Evolutionary conservation across 2,329 filamentous ascomycete genomes (phyloP).

Genomic region (Aspergillus brunneoviolaceus): DNA sequence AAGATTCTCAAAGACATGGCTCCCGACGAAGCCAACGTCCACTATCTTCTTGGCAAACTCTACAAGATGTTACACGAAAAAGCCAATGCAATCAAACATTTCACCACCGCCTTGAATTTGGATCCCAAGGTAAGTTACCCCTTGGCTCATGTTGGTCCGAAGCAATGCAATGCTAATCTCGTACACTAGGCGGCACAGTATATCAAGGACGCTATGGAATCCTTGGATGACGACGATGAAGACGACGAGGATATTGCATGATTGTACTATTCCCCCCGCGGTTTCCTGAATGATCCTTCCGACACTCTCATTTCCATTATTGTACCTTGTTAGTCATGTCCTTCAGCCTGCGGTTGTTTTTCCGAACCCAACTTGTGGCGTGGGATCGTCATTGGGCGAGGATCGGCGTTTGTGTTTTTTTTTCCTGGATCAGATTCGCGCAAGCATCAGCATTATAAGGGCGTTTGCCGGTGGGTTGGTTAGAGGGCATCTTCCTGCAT

Average conservation of each 20-base stretch:
- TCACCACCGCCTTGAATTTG: constrained; percentile 90
- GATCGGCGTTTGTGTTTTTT: constrained; percentile 19
- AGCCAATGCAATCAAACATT: constrained; percentile 82
- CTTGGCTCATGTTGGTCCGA: constrained; percentile 6
- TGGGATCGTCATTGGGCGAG: constrained; percentile 15
- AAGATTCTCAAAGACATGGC: constrained; percentile 86
- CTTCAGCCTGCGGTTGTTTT: neutral
- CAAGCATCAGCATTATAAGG: constrained; percentile 27
- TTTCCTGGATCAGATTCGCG: constrained; percentile 19
- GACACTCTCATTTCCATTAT: constrained; percentile 21
- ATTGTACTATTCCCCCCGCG: constrained; percentile 20
- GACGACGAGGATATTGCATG: constrained; percentile 55
- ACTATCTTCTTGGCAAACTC: constrained; percentile 78
- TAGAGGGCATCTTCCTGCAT: constrained; percentile 30
- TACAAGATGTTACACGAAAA: constrained; percentile 61
- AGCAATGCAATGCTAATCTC: constrained; percentile 9
- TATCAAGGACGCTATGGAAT: constrained; percentile 96
- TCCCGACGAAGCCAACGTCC: constrained; percentile 92
- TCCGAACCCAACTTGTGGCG: constrained; percentile 7
- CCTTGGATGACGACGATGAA: constrained; percentile 70
- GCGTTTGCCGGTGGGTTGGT: constrained; percentile 28
- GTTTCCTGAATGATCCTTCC: constrained; percentile 14
- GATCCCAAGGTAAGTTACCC: constrained; percentile 77
- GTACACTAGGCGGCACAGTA: constrained; percentile 72
- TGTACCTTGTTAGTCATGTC: constrained; percentile 4